A percentile compares a stretch with the other conserved stretches of the same genome.
Conservation (phyloP, 1,284 basidiomycete genomes). For the Inonotus hispidus region DNA sequence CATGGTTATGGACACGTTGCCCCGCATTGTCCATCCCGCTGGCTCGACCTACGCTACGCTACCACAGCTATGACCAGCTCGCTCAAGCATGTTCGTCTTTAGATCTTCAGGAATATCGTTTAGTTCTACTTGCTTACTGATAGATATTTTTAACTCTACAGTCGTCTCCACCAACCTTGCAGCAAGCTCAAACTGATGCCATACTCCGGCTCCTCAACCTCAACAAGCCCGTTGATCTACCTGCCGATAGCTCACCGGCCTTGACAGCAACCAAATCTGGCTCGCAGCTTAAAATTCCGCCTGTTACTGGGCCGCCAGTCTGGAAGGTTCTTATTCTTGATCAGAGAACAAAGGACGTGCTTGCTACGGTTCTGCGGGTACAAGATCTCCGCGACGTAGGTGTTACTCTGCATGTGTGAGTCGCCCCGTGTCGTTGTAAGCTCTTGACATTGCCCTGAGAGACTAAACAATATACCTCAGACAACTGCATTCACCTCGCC, state of each 20-base stretch:
- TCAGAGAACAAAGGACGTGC: constrained; percentile 91
- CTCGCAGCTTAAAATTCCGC: constrained; percentile 40
- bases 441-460: background rate
- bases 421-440: constrained; percentile 21
- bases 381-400: constrained; percentile 96
- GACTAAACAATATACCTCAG: constrained; percentile 37
- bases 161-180: constrained; percentile 35
- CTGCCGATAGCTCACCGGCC: constrained; percentile 30
- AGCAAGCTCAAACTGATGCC: constrained; percentile 75
- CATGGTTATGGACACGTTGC: background rate
- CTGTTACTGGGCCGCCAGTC: constrained; percentile 68
- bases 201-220: constrained; percentile 63
- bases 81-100: constrained; percentile 8
- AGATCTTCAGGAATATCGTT: background rate
- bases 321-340: constrained; percentile 98
- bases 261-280: constrained; percentile 35
- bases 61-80: constrained; percentile 1
- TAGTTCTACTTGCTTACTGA: background rate
- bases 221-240: constrained; percentile 42
- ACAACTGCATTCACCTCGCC: constrained; percentile 87
- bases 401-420: constrained; percentile 94
- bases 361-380: constrained; percentile 92
- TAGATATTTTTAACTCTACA: background rate
- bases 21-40: background rate
- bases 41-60: background rate